phyloP scores from a whole-genome alignment of 768 basidiomycete species.

The Pulveroboletus sp. region DNA sequence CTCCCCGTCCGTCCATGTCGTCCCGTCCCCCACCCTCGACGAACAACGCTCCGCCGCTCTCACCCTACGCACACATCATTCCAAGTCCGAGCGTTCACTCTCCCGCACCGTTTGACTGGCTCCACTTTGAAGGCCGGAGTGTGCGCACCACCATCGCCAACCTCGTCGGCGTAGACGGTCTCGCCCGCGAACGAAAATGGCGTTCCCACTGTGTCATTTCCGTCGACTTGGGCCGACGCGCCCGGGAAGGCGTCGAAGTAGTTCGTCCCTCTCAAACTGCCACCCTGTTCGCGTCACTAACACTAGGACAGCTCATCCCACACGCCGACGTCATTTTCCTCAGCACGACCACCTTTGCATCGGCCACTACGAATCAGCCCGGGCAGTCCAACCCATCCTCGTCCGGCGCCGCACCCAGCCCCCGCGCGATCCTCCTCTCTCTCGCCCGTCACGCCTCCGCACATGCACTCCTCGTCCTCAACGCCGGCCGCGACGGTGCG shows the following conservation, averaged over 20 bases:
- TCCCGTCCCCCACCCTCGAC: conserved; percentile 31
- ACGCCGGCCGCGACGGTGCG: conserved; percentile 78
- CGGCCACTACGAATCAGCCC: conserved; percentile 1
- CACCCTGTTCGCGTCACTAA: not conserved
- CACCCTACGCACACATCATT: conserved; percentile 11
- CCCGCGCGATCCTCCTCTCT: conserved; percentile 74
- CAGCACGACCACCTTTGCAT: conserved; percentile 25
- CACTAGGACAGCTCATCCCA: conserved; percentile 58
- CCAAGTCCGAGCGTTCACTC: conserved; percentile 47
- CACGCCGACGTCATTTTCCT: conserved; percentile 83
- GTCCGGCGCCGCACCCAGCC: conserved; percentile 51
- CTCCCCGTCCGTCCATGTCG: conserved; percentile 34
- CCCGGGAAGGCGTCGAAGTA: conserved; percentile 74
- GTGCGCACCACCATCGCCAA: conserved; percentile 78
- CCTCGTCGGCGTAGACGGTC: conserved; percentile 73
- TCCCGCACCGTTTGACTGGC: conserved; percentile 81
- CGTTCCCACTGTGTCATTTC: conserved; percentile 78
- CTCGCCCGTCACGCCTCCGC: conserved; percentile 61
- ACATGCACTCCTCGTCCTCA: conserved; percentile 75
- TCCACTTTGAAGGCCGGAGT: conserved; percentile 80
- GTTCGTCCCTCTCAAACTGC: conserved; percentile 40
- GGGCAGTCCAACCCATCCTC: conserved; percentile 29
- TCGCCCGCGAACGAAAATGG: conserved; percentile 82
- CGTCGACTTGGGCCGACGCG: conserved; percentile 69
- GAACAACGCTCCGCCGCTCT: conserved; percentile 11